phyloP scores from a whole-genome alignment of 805 yeast genomes.

The Candida golubevii region DNA sequence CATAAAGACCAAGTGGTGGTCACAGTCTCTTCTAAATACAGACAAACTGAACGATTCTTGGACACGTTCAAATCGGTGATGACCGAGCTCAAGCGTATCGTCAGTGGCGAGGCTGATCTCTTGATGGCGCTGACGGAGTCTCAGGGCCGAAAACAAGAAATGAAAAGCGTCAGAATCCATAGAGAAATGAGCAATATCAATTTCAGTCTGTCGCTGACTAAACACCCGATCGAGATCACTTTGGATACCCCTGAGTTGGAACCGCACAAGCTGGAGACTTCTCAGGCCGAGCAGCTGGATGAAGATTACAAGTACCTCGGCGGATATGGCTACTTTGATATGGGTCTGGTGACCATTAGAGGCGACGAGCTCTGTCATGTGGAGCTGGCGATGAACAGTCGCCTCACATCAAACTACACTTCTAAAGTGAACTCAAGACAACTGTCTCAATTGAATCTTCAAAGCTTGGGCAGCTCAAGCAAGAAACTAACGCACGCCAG shows the following conservation, averaged over 20 bases:
- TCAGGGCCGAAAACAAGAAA: slow-evolving; percentile 28
- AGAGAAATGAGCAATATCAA: slow-evolving; percentile 30
- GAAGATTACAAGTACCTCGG: slow-evolving; percentile 48
- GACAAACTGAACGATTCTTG: slow-evolving; percentile 78
- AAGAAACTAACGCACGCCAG: slow-evolving; percentile 3
- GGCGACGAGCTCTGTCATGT: slow-evolving; percentile 33
- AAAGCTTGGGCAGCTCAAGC: slow-evolving; percentile 1
- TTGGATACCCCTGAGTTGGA: slow-evolving; percentile 1
- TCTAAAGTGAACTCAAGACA: slow-evolving; percentile 19
- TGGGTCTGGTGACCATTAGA: slow-evolving; percentile 59
- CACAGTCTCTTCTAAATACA: slow-evolving; percentile 80
- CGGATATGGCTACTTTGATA: slow-evolving; percentile 84
- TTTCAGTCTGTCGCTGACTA: slow-evolving; percentile 14
- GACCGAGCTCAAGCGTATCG: slow-evolving; percentile 52
- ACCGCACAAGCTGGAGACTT: neutral
- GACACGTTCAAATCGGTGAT: slow-evolving; percentile 63
- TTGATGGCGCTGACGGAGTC: slow-evolving; percentile 29
- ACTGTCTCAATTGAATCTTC: slow-evolving; percentile 29
- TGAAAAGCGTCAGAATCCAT: slow-evolving; percentile 32
- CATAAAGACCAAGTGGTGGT: slow-evolving; percentile 74
- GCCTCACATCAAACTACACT: slow-evolving; percentile 16
- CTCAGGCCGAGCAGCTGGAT: slow-evolving; percentile 1
- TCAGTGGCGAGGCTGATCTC: slow-evolving; percentile 34
- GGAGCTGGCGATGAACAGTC: slow-evolving; percentile 28
- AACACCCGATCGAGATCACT: slow-evolving; percentile 22